A percentile compares a stretch with the other conserved stretches of the same genome.
phyloP scores from a whole-genome alignment of 495 filamentous ascomycete genomes.

The Podospora tetraspora region DNA sequence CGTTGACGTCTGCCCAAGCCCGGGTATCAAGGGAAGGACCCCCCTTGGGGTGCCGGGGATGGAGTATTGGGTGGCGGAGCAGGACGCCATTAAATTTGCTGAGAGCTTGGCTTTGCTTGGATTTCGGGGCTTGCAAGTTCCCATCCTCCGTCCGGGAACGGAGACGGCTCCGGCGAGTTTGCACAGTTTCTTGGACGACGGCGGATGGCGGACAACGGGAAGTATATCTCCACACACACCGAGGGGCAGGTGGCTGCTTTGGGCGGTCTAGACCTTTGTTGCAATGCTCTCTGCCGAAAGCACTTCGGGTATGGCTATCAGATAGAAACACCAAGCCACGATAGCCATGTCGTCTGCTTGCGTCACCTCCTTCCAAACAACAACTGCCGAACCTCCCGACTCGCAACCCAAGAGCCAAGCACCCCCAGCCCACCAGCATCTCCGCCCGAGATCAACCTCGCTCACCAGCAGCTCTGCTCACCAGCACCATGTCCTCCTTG shows the following conservation, averaged over 20 bases:
- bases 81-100: background rate
- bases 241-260: background rate
- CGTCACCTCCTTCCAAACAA: background rate
- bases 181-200: background rate
- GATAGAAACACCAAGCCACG: background rate
- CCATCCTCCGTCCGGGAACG: background rate
- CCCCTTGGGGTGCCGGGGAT: too few relatives aligned
- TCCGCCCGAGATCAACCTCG: slow-evolving; percentile 32
- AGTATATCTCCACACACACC: background rate
- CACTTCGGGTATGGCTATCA: background rate
- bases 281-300: background rate
- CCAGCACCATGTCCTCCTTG: slow-evolving; percentile 26
- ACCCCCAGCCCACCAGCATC: slow-evolving; percentile 9
- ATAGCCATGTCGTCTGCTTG: background rate
- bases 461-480: slow-evolving; percentile 5
- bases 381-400: background rate
- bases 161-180: background rate
- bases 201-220: too few relatives aligned
- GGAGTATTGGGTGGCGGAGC: background rate
- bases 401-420: too few relatives aligned
- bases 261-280: background rate
- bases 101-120: background rate
- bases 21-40: too few relatives aligned
- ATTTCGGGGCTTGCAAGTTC: background rate
- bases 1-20: background rate